Evolutionary conservation across 257 asterid species (phyloP).

Genomic region (Capsicum pubescens): DNA sequence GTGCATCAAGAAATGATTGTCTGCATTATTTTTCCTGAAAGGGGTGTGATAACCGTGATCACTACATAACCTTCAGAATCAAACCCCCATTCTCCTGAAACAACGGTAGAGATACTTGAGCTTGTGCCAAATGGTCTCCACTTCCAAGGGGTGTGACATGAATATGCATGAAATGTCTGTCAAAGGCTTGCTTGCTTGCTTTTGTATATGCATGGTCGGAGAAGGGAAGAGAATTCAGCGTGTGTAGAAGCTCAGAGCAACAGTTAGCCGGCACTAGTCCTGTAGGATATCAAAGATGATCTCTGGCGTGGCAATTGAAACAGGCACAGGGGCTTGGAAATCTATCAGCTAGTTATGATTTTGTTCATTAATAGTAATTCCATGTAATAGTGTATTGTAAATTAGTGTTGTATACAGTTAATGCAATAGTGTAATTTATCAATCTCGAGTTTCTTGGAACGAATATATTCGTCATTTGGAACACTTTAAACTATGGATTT

Average conservation of each 20-base stretch:
- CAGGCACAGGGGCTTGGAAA: slow-evolving; percentile 5
- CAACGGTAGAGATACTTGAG: not conserved
- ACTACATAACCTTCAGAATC: slow-evolving; percentile 23
- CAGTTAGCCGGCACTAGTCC: slow-evolving; percentile 8
- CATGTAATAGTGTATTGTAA: slow-evolving; percentile 36
- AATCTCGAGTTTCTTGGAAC: slow-evolving; percentile 6
- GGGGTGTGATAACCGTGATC: slow-evolving; percentile 25
- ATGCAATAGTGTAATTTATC: slow-evolving; percentile 28
- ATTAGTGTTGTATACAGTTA: slow-evolving; percentile 30
- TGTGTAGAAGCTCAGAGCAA: slow-evolving; percentile 34
- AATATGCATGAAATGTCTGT: slow-evolving; percentile 30
- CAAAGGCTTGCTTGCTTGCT: slow-evolving; percentile 38
- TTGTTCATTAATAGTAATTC: slow-evolving; percentile 10
- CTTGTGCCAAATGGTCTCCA: slow-evolving; percentile 20
- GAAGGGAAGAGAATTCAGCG: slow-evolving; percentile 30
- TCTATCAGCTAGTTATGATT: slow-evolving; percentile 24
- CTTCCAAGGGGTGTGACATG: slow-evolving; percentile 30
- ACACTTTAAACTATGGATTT: not conserved
- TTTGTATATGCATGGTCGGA: slow-evolving; percentile 33
- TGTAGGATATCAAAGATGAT: slow-evolving; percentile 25
- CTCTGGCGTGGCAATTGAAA: slow-evolving; percentile 24
- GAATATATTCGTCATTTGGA: slow-evolving; percentile 14
- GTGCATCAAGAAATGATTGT: slow-evolving; percentile 22
- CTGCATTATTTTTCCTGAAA: slow-evolving; percentile 22
- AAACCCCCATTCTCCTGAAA: slow-evolving; percentile 10